A percentile compares a stretch with the other conserved stretches of the same genome.
phyloP scores from a whole-genome alignment of 129 eudicot species.

The Arctium minus region DNA sequence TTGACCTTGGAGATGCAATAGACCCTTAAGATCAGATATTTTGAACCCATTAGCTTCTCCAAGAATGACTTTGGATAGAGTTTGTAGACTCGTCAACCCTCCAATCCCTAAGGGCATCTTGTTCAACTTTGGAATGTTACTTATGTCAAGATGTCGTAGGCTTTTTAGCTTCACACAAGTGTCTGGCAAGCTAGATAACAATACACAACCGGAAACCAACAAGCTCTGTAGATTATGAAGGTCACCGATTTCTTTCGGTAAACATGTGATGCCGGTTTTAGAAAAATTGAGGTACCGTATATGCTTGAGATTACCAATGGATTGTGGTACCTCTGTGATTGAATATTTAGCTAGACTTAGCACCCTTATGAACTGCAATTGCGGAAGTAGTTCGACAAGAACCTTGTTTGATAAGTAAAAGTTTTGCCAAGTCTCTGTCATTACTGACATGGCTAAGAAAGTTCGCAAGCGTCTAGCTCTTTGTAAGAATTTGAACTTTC shows the following conservation, averaged over 20 bases:
- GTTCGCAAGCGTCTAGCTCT: conserved; percentile 24
- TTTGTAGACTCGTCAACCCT: conserved; percentile 26
- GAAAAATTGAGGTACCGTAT: background rate
- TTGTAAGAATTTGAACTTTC: conserved; percentile 13
- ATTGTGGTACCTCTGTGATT: background rate
- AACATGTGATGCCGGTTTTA: background rate
- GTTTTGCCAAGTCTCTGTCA: background rate
- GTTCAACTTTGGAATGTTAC: too few species aligned
- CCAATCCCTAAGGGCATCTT: conserved; percentile 30
- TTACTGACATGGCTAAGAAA: conserved; percentile 19
- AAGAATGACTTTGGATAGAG: conserved; percentile 26
- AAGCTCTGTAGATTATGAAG: conserved; percentile 24
- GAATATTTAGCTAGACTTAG: background rate
- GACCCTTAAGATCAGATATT: conserved; percentile 22
- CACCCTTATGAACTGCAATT: background rate
- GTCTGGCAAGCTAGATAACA: conserved; percentile 22
- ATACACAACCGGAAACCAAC: conserved; percentile 13
- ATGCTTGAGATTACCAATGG: background rate
- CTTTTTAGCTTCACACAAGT: conserved; percentile 23
- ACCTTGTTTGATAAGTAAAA: conserved; percentile 16
- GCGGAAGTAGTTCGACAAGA: background rate
- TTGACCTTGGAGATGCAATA: conserved; percentile 17
- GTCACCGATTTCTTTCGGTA: background rate
- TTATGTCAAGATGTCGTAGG: background rate
- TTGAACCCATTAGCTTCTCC: conserved; percentile 13